Percentiles rank a stretch among this genome's conserved stretches.
These are phyloP conservation scores for Protoeuglena noctilucae DNA, from an alignment of 139 green algal genomes.

Conservation along the genomic window DNA sequence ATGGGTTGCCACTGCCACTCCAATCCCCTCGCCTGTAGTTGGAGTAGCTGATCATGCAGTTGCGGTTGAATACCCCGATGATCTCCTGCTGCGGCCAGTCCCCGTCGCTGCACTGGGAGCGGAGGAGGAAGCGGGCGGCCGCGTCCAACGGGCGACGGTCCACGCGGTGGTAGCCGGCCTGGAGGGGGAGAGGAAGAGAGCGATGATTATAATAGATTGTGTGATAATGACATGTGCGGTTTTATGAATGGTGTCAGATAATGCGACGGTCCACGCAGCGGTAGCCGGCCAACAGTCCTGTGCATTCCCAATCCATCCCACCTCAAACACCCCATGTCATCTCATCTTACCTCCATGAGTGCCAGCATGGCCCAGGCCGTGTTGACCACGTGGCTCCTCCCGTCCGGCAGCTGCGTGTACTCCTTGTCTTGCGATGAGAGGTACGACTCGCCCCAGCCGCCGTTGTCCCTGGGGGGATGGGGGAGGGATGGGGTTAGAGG, in stretches of 20 bases:
- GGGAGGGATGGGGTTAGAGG: no score
- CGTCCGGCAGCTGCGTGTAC: slow-evolving; percentile 70
- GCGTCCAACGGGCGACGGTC: slow-evolving; percentile 43
- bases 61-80: slow-evolving; percentile 97
- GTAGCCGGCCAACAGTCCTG: no score
- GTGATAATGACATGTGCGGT: no score
- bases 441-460: slow-evolving; percentile 97
- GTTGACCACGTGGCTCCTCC: slow-evolving; percentile 75
- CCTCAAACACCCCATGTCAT: no score
- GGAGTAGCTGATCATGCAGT: slow-evolving; percentile 98
- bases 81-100: slow-evolving; percentile 98
- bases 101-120: slow-evolving; percentile 42
- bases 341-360: slow-evolving; percentile 60
- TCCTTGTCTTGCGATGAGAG: slow-evolving; percentile 91
- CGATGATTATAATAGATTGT: no score
- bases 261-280: no score
- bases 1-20: slow-evolving; percentile 2
- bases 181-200: no score
- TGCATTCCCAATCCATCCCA: no score
- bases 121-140: slow-evolving; percentile 36
- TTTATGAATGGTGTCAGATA: no score
- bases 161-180: slow-evolving; percentile 12
- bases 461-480: no score
- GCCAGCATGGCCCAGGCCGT: slow-evolving; percentile 87
- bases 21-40: slow-evolving; percentile 66